Evolutionary conservation across 345 rosid species (phyloP).

Genomic region (Triadica sebifera): DNA sequence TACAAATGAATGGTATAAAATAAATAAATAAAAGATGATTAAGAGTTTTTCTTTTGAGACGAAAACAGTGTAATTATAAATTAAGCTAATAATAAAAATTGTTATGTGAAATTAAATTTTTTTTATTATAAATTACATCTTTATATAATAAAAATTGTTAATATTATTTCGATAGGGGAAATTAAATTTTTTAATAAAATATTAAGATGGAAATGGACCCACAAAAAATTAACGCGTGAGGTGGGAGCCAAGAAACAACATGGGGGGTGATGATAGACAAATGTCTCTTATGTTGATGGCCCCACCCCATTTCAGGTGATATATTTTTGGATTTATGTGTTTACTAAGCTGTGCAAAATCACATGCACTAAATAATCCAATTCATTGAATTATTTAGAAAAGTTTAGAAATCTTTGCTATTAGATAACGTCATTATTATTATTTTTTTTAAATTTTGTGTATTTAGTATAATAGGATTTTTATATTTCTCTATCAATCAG

Average conservation of each 20-base stretch:
- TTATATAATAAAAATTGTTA: too few species aligned
- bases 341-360: neutral
- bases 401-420: neutral
- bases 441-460: too few species aligned
- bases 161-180: too few species aligned
- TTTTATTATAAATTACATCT: too few species aligned
- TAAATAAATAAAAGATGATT: neutral
- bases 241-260: constrained; percentile 37
- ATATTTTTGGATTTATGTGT: neutral
- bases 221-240: constrained; percentile 33
- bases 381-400: constrained; percentile 24
- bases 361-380: constrained; percentile 20
- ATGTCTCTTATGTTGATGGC: constrained; percentile 4
- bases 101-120: too few species aligned
- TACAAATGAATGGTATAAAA: neutral
- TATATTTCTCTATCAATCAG: too few species aligned
- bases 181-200: neutral
- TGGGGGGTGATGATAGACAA: constrained; percentile 28
- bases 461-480: too few species aligned
- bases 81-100: too few species aligned
- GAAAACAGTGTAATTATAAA: too few species aligned
- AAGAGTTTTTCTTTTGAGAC: too few species aligned
- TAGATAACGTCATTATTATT: constrained; percentile 1
- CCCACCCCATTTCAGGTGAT: neutral
- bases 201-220: constrained; percentile 13